These are phyloP conservation scores for Carpinus viminea DNA, from an alignment of 306 rosid genomes.

Conservation along the genomic window DNA sequence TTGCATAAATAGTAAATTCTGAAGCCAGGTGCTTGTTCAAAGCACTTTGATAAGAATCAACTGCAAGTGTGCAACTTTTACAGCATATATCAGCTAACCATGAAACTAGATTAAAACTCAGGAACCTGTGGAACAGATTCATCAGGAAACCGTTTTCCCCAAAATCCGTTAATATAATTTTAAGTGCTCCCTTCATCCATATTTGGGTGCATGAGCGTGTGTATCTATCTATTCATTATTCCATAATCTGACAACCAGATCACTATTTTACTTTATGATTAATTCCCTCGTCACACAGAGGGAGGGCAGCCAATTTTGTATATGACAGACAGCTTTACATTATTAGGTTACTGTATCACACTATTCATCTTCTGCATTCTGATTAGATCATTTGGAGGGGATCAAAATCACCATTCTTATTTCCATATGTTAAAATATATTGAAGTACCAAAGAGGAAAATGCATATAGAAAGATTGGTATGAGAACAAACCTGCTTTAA, in stretches of 20 bases:
- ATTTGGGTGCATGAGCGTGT: not conserved
- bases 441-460: not conserved
- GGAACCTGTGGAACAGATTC: not conserved
- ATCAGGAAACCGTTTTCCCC: not conserved
- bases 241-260: not conserved
- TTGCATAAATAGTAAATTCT: slow-evolving; percentile 3
- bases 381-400: not conserved
- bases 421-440: not conserved
- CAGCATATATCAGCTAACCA: slow-evolving; percentile 7
- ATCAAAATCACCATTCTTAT: not conserved
- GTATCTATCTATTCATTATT: not conserved
- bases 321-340: not conserved
- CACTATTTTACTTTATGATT: not conserved
- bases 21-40: slow-evolving; percentile 10
- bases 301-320: not conserved
- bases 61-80: not conserved
- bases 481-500: not conserved
- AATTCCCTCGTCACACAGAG: not conserved
- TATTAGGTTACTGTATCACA: not conserved
- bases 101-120: not conserved
- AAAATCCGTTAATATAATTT: not conserved
- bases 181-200: not conserved
- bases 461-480: not conserved
- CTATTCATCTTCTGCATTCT: not conserved
- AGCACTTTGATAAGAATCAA: not conserved